A percentile compares a stretch with the other conserved stretches of the same genome.
phyloP scores from a whole-genome alignment of 805 yeast species.

The Kregervanrija pseudodelftensis region DNA sequence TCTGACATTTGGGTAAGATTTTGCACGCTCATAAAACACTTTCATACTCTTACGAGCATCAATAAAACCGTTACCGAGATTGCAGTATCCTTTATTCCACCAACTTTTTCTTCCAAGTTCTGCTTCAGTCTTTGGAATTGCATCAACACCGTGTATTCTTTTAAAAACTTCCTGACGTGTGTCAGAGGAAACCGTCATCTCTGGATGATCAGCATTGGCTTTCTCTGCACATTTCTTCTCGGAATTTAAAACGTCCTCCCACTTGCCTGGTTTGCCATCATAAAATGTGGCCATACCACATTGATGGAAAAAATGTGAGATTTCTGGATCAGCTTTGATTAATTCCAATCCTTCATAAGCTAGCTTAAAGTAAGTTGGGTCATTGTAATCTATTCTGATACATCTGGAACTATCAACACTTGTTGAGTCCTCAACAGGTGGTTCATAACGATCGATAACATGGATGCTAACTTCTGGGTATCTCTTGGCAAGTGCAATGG shows the following conservation, averaged over 20 bases:
- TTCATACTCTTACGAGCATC: conserved; percentile 19
- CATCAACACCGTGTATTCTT: conserved; percentile 7
- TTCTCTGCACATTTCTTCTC: conserved; percentile 13
- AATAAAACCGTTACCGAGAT: conserved; percentile 18
- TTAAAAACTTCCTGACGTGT: conserved; percentile 4
- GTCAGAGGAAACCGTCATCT: conserved; percentile 5
- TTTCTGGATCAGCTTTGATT: conserved; percentile 16
- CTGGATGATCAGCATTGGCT: conserved; percentile 9
- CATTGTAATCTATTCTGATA: conserved; percentile 18
- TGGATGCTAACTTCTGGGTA: conserved; percentile 10
- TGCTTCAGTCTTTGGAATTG: background rate
- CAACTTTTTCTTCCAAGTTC: conserved; percentile 5
- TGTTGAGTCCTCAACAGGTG: conserved; percentile 21
- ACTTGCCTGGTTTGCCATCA: conserved; percentile 19
- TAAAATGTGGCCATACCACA: conserved; percentile 20
- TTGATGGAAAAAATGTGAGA: conserved; percentile 18
- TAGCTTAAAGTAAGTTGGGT: conserved; percentile 13
- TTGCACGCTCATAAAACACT: conserved; percentile 19
- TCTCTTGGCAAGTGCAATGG: conserved; percentile 22
- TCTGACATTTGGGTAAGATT: conserved; percentile 7
- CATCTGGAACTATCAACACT: conserved; percentile 22
- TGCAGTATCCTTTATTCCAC: conserved; percentile 21
- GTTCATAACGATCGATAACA: conserved; percentile 22
- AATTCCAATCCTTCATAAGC: conserved; percentile 16
- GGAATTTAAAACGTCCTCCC: conserved; percentile 16